Evolutionary conservation across 139 green algal genomes (phyloP).

Genomic region (Ettlia oleoabundans): DNA sequence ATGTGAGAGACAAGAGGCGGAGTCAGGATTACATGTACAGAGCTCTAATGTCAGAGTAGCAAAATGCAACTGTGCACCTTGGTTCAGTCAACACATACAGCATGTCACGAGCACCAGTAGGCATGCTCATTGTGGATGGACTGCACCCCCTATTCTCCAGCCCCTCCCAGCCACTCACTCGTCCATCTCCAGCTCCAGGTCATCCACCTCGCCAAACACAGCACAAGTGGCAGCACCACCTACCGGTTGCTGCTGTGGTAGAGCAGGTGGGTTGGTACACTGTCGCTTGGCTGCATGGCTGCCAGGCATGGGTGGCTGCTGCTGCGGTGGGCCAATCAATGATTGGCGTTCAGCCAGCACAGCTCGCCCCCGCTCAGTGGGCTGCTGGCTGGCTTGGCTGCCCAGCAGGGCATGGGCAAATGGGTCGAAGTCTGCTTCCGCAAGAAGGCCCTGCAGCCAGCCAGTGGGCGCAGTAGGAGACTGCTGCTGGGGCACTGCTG

Average conservation of each 20-base stretch:
- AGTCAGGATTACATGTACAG: too few relatives aligned
- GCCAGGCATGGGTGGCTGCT: not conserved
- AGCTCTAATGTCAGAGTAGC: too few relatives aligned
- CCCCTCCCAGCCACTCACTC: not conserved
- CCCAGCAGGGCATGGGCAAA: not conserved
- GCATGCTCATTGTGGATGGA: too few relatives aligned
- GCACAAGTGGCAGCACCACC: not conserved
- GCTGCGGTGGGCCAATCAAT: not conserved
- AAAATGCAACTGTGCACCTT: too few relatives aligned
- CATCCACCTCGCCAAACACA: slow-evolving; percentile 12
- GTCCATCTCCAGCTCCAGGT: slow-evolving; percentile 17
- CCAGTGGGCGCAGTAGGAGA: not conserved
- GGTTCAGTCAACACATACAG: too few relatives aligned
- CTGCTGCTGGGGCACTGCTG: not conserved
- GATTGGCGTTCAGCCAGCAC: not conserved
- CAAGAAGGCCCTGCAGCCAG: slow-evolving; percentile 20
- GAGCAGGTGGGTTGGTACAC: not conserved
- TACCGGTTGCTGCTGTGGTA: not conserved
- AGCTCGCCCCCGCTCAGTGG: not conserved
- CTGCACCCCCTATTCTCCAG: too few relatives aligned
- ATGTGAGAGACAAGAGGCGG: too few relatives aligned
- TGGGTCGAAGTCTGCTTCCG: slow-evolving; percentile 12
- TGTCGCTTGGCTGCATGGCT: slow-evolving; percentile 15
- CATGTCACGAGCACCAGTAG: too few relatives aligned
- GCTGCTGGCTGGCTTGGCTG: not conserved